Base-by-base conservation (phyloP, 192 early-diverging fungal species). In the Backusella luteola region DNA sequence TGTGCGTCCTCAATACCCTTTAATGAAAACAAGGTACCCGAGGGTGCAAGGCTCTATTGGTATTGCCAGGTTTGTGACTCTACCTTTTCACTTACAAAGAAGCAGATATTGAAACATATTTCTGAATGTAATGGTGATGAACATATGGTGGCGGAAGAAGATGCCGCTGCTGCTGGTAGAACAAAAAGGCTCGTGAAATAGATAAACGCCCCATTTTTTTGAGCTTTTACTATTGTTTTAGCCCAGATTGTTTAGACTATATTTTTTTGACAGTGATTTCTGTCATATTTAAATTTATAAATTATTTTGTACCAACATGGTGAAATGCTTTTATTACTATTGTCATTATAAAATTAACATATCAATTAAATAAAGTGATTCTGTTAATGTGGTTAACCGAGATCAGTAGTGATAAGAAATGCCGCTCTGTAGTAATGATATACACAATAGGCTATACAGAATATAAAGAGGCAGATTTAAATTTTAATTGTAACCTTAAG, bases 91-190 rank as follows among this genome's bases (percentile, higher is more conserved):
- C 69, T 79, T 44, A 78, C 67, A 11, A 73, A 67, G 72, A 44
- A 63, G 6, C 53, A 82, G 63, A 66, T 79, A 5, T 26, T 78
- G 4, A 69, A 81, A 11, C 80, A 83, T 82, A 69, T 23, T 29
- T 63, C 56, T 63, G 23, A 63, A 29, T 63, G 56, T 14, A 63
- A 63, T 9, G 56, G 56, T 29, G 56, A 23, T 26, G 56, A 12
- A 63, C 2, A 29, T 29, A 29, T 11, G 56, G 26, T 29, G 23
- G 14, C 12, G 3, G 56, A 4, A 63, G 12, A 63, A 29, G 56
- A 63, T 29, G 3, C 21, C 12, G 23, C 8, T 3, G 3, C 11
- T 26, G 21, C 5, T 63, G 56, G 26, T 63, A 29, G 23, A 63
- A 32, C 26, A 63, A 63, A 63, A 26, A 23, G 26, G 11, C 21